Conservation (phyloP, 306 rosid species). For the Cucumis sativus region Cucumber_9930_V3 NC_026660.2:12244501-12245000, state of each 20-base stretch:
- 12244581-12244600: constrained; percentile 1
- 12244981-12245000: no score
- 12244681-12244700: constrained; percentile 27
- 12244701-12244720: constrained; percentile 22
- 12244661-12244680: constrained; percentile 21
- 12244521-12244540: constrained; percentile 9
- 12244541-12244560: constrained; percentile 1
- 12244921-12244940: no score
- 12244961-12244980: no score
- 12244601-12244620: constrained; percentile 8
- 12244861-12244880: constrained; percentile 45
- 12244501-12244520: neutral
- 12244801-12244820: constrained; percentile 34
- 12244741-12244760: constrained; percentile 45
- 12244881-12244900: neutral
- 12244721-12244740: constrained; percentile 35
- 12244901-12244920: neutral
- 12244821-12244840: constrained; percentile 77
- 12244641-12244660: constrained; percentile 47
- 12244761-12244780: constrained; percentile 46
- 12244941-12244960: no score
- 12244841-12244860: constrained; percentile 62
- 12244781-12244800: constrained; percentile 32
- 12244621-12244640: constrained; percentile 39
- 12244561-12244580: neutral